A percentile compares a stretch with the other conserved stretches of the same genome.
phyloP scores from a whole-genome alignment of 176 grass and related monocot species.

The Rhynchospora pubera region DNA sequence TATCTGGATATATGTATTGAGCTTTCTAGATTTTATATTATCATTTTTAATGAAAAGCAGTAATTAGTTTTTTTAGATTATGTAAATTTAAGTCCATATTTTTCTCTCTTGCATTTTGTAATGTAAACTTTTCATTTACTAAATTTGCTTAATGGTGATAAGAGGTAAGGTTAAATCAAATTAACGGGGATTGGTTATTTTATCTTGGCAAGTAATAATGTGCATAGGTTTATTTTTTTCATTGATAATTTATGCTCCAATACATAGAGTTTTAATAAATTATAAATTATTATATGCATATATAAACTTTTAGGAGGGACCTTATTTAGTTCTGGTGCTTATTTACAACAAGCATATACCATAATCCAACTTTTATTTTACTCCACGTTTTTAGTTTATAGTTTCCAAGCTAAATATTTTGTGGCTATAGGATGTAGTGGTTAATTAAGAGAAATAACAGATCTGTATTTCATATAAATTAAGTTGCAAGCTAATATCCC shows the following conservation, averaged over 20 bases:
- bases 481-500: too few species aligned
- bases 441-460: too few species aligned
- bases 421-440: background rate
- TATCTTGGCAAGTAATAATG: too few species aligned
- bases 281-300: background rate
- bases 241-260: background rate
- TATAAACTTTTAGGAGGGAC: background rate
- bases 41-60: background rate
- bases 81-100: background rate
- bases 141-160: background rate
- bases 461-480: too few species aligned
- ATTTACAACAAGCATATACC: background rate
- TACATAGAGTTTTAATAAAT: background rate
- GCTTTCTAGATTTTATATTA: background rate
- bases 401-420: background rate
- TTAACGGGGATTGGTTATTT: too few species aligned
- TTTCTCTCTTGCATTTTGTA: background rate
- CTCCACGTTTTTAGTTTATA: background rate
- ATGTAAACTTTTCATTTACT: background rate
- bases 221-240: background rate
- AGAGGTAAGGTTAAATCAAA: background rate
- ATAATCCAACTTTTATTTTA: background rate
- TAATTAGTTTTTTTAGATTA: background rate
- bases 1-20: background rate
- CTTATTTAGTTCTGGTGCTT: background rate